phyloP scores from a whole-genome alignment of 129 eudicot genomes.

The Chrysanthemum lavandulifolium region DNA sequence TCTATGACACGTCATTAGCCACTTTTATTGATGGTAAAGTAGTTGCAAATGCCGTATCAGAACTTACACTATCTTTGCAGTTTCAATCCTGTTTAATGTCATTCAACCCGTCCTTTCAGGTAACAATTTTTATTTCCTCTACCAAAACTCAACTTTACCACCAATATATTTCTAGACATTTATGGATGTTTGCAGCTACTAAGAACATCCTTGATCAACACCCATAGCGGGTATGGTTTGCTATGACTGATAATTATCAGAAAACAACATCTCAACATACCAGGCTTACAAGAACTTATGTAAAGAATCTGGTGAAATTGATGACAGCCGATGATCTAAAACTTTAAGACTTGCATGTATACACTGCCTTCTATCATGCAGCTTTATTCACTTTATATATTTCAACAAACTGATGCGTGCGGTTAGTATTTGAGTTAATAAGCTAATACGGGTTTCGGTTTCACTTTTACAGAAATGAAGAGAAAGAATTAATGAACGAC shows the following conservation, averaged over 20 bases:
- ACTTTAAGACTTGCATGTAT: not conserved
- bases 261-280: too few species aligned
- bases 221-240: too few species aligned
- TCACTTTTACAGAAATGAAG: constrained; percentile 71
- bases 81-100: constrained; percentile 43
- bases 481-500: constrained; percentile 91
- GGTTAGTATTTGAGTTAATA: not conserved
- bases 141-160: too few species aligned
- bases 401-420: not conserved
- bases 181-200: too few species aligned
- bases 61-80: constrained; percentile 42
- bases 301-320: not conserved
- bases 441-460: constrained; percentile 8
- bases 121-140: not conserved
- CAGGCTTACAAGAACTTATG: not conserved
- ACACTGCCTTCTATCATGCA: not conserved
- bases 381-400: not conserved
- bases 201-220: too few species aligned
- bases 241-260: too few species aligned
- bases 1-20: constrained; percentile 36
- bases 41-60: constrained; percentile 44
- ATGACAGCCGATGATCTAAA: not conserved
- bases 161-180: too few species aligned
- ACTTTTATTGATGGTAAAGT: constrained; percentile 39
- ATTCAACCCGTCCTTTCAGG: constrained; percentile 59